Conservation (phyloP, 2,329 filamentous ascomycete genomes). For the Aspergillus candidus region DNA sequence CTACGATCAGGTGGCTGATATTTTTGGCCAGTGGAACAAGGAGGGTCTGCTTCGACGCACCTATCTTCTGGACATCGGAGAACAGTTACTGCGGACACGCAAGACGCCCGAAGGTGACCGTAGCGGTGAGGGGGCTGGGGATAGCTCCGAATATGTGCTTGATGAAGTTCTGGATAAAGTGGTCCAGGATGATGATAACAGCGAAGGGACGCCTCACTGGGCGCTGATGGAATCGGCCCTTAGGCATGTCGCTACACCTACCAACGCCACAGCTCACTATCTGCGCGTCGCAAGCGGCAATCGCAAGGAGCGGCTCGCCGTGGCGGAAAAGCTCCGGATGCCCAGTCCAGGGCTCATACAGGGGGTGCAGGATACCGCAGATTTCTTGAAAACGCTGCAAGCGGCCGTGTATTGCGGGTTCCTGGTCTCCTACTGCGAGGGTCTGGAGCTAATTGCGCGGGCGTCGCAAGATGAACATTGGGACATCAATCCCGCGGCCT, state of each 20-base stretch:
- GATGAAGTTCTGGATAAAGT: conserved; percentile 63
- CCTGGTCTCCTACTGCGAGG: conserved; percentile 59
- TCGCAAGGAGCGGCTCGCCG: conserved; percentile 49
- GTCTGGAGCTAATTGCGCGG: conserved; percentile 57
- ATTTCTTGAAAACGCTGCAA: conserved; percentile 54
- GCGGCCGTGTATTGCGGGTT: conserved; percentile 57
- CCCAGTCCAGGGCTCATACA: conserved; percentile 34
- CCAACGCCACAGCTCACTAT: conserved; percentile 57
- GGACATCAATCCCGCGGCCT: conserved; percentile 41
- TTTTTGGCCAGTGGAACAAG: conserved; percentile 57
- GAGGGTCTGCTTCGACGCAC: conserved; percentile 54
- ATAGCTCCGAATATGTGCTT: conserved; percentile 47
- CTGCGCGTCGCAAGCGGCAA: conserved; percentile 60
- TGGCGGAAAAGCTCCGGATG: conserved; percentile 45
- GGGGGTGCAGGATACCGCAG: conserved; percentile 29
- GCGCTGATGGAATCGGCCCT: conserved; percentile 56
- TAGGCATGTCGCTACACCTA: conserved; percentile 59
- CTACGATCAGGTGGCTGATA: conserved; percentile 55
- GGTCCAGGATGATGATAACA: conserved; percentile 61
- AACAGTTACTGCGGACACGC: conserved; percentile 53
- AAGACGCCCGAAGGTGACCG: conserved; percentile 35
- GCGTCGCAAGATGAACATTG: conserved; percentile 55
- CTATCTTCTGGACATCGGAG: conserved; percentile 59
- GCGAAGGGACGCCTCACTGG: conserved; percentile 64
- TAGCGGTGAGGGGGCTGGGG: conserved; percentile 27